Conservation (phyloP, 805 yeast species). For the Yamadazyma sp. region DNA sequence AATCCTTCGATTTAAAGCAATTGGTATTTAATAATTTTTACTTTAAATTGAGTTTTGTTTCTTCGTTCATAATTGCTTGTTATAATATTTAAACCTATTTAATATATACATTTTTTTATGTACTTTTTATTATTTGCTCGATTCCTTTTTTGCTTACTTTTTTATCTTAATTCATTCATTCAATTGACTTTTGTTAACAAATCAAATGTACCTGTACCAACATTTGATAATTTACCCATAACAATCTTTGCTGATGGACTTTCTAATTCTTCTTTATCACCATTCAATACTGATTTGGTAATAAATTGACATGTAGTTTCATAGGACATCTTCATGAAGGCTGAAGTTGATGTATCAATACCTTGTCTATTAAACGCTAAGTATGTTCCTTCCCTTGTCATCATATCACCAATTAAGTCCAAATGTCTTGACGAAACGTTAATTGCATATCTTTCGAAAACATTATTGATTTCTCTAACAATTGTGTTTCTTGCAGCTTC, state of each 20-base stretch:
- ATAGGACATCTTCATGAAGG: conserved; percentile 98
- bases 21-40: conserved; percentile 59
- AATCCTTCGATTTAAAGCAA: conserved; percentile 43
- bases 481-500: conserved; percentile 98
- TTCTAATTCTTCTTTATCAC: conserved; percentile 82
- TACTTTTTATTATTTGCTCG: not conserved
- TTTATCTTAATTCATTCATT: not conserved
- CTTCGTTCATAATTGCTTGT: conserved; percentile 59
- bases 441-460: conserved; percentile 94
- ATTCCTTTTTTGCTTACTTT: not conserved
- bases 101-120: conserved; percentile 1
- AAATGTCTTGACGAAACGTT: conserved; percentile 89
- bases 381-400: conserved; percentile 98
- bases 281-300: conserved; percentile 92
- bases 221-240: conserved; percentile 82
- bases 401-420: conserved; percentile 96
- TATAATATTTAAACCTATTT: conserved; percentile 34
- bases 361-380: conserved; percentile 98
- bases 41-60: conserved; percentile 55
- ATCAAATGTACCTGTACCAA: conserved; percentile 97
- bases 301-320: conserved; percentile 98
- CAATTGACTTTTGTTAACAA: conserved; percentile 43
- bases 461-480: conserved; percentile 92
- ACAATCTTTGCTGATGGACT: conserved; percentile 94
- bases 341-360: conserved; percentile 90